phyloP scores from a whole-genome alignment of 345 rosid species.

The Bruguiera parviflora region DNA sequence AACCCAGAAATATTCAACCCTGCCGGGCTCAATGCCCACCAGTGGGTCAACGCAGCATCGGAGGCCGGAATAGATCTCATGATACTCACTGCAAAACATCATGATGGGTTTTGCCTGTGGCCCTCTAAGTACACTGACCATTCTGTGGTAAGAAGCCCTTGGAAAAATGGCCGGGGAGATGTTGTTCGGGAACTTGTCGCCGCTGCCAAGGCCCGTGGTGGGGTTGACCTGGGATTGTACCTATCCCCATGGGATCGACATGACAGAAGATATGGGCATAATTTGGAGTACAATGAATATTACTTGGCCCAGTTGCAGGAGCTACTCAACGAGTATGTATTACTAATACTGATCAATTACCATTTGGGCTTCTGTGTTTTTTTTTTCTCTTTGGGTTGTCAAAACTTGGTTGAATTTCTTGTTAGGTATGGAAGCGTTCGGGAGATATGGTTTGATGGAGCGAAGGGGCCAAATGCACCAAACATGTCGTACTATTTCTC shows the following conservation, averaged over 20 bases:
- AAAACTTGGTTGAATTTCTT: too few relatives aligned
- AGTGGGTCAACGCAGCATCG: slow-evolving; percentile 52
- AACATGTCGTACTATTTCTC: slow-evolving; percentile 46
- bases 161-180: slow-evolving; percentile 61
- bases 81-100: slow-evolving; percentile 75
- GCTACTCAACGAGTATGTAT: slow-evolving; percentile 44
- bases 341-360: too few relatives aligned
- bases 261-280: slow-evolving; percentile 54
- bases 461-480: slow-evolving; percentile 52
- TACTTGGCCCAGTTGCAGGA: slow-evolving; percentile 72
- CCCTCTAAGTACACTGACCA: slow-evolving; percentile 64
- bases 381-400: too few relatives aligned
- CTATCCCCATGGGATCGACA: slow-evolving; percentile 79
- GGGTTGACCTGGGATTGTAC: slow-evolving; percentile 59
- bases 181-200: slow-evolving; percentile 51
- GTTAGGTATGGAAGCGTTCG: slow-evolving; percentile 49
- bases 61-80: slow-evolving; percentile 55
- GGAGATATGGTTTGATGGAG: slow-evolving; percentile 85
- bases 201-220: slow-evolving; percentile 35
- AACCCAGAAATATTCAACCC: slow-evolving; percentile 57
- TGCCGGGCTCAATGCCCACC: slow-evolving; percentile 37
- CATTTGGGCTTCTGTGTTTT: too few relatives aligned
- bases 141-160: slow-evolving; percentile 52
- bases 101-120: slow-evolving; percentile 80
- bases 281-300: slow-evolving; percentile 60